A percentile compares a stretch with the other conserved stretches of the same genome.
Evolutionary conservation across 148 eudicot species (phyloP).

Genomic region (Mesembryanthemum crystallinum): DNA sequence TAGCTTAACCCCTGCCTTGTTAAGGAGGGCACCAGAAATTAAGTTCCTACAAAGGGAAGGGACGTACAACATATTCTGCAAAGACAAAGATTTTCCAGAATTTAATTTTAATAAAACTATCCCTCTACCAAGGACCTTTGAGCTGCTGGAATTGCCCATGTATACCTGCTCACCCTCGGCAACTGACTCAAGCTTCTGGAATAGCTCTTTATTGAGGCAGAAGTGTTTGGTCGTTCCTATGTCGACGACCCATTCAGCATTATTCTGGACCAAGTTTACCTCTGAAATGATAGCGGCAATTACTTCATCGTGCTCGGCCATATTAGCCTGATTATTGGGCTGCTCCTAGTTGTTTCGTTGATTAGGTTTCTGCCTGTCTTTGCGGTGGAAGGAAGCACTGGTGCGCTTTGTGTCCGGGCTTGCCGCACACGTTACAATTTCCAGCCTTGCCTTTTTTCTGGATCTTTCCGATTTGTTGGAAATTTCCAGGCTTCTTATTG

Average conservation of each 20-base stretch:
- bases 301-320: not conserved
- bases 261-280: not conserved
- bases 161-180: not conserved
- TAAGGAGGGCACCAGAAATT: not conserved
- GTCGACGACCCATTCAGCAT: not conserved
- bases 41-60: constrained; percentile 2
- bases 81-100: not conserved
- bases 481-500: too few species aligned
- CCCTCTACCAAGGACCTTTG: not conserved
- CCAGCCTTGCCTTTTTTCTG: too few species aligned
- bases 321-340: not conserved
- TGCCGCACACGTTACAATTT: not conserved
- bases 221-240: not conserved
- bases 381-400: not conserved
- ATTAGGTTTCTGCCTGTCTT: not conserved
- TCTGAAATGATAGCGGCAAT: not conserved
- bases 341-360: not conserved
- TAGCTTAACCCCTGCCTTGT: not conserved
- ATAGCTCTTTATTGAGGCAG: not conserved
- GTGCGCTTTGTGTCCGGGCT: not conserved
- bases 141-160: not conserved
- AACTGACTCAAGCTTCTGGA: not conserved
- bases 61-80: not conserved
- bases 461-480: too few species aligned
- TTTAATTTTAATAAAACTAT: not conserved